Evolutionary conservation across 164 flowering plant genomes (phyloP).

Genomic region (Malania oleifera): DNA sequence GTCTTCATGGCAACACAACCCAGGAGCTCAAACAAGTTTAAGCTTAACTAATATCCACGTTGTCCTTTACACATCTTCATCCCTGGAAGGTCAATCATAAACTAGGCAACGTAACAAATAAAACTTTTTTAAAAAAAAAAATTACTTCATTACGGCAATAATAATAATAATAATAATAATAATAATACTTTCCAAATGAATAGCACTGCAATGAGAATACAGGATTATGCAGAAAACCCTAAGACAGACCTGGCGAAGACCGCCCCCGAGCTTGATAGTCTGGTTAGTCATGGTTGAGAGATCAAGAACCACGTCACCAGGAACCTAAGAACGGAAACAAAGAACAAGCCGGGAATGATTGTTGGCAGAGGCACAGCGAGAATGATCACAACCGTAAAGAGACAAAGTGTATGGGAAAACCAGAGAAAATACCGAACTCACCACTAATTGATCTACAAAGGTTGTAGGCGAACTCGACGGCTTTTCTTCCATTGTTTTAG

Average conservation of each 20-base stretch:
- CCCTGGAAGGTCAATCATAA: no score
- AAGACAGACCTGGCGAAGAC: slow-evolving; percentile 69
- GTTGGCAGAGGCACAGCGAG: neutral
- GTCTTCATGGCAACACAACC: no score
- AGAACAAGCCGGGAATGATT: neutral
- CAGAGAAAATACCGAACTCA: no score
- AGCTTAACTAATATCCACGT: no score
- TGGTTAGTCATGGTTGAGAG: slow-evolving; percentile 65
- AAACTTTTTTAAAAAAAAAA: no score
- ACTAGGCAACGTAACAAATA: no score
- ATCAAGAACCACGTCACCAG: slow-evolving; percentile 87
- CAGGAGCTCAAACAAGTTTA: no score
- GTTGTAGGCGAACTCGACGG: slow-evolving; percentile 24
- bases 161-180: no score
- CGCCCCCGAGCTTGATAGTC: slow-evolving; percentile 84
- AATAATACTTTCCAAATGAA: no score
- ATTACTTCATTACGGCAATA: no score
- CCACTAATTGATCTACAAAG: slow-evolving; percentile 49
- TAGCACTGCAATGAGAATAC: neutral
- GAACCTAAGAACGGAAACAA: slow-evolving; percentile 37
- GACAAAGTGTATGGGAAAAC: neutral
- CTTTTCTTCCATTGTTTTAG: slow-evolving; percentile 26
- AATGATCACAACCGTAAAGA: neutral
- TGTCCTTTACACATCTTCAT: no score
- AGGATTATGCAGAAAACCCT: neutral